Evolutionary conservation across 768 basidiomycete genomes (phyloP), one percentile per base, ranked within the genome.

Genomic region (Exsudoporus frostii): DNA sequence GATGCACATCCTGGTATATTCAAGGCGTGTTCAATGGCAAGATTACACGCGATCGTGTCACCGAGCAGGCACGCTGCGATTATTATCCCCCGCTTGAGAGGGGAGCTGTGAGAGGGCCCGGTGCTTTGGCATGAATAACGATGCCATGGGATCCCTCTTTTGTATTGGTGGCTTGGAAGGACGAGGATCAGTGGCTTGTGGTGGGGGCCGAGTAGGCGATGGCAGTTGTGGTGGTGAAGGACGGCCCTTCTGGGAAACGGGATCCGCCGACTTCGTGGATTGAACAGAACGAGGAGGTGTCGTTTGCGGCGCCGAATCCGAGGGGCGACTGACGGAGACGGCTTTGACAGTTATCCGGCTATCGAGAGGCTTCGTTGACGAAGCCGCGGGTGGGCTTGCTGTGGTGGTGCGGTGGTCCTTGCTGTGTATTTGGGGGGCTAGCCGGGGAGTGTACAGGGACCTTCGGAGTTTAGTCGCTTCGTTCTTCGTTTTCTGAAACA

Each of bases 401-500:
- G 70, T 56, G 41, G 69, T 47, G 25, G 65, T 54, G 53, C 73
- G 75, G 61, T 75, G 74, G 48, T 67, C 68, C 66, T 79, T 82
- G 43, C 73, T 67, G 22, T 64, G 34, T 77, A 80, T 79, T 19
- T 83, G 79, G n/a, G 81, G 82, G 30, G 83, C 53, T 53, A 79
- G 74, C 40, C 78, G 78, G 44, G 78, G 65, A 42, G 71, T 72
- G 61, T 82, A 85, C 60, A 89, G 71, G 29, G 79, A 79, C 65
- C 79, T 82, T 66, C 84, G 83, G 42, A 85, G 69, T 67, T 81
- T 86, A 25, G 80, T 83, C 11, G 88, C 84, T 60, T 90, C 86
- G 39, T 75, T 75, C 53, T 81, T 81, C 7, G 88, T 84, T 71
- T 88, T 90, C 73, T 91, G 86, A 59, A 92, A 85, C 19, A 92